Conservation (phyloP, 2,329 filamentous ascomycete genomes). For the Monosporascus ibericus region DNA sequence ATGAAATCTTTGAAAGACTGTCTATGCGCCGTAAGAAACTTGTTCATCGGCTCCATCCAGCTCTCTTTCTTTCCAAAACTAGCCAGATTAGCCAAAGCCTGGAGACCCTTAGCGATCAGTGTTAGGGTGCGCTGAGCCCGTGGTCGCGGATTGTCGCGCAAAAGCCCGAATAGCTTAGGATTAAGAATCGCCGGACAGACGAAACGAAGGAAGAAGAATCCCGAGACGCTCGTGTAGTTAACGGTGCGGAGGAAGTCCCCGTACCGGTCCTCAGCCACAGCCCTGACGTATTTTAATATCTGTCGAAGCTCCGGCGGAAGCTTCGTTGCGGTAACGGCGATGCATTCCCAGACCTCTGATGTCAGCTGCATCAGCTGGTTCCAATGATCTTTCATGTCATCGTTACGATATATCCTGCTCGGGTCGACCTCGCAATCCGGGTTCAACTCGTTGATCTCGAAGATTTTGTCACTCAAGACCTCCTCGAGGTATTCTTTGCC, state of each 20-base stretch:
- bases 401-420: slow-evolving; percentile 58
- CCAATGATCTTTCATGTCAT: slow-evolving; percentile 83
- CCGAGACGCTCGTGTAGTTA: slow-evolving; percentile 88
- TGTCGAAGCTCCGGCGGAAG: slow-evolving; percentile 77
- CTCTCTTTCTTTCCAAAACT: slow-evolving; percentile 90
- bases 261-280: slow-evolving; percentile 90
- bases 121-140: slow-evolving; percentile 84
- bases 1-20: slow-evolving; percentile 81
- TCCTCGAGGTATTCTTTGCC: slow-evolving; percentile 91
- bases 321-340: slow-evolving; percentile 65
- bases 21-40: slow-evolving; percentile 70
- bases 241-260: slow-evolving; percentile 87
- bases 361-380: slow-evolving; percentile 67
- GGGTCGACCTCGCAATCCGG: slow-evolving; percentile 95
- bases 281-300: slow-evolving; percentile 84
- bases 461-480: slow-evolving; percentile 75
- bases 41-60: slow-evolving; percentile 99
- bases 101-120: slow-evolving; percentile 84
- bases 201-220: slow-evolving; percentile 89
- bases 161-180: slow-evolving; percentile 83
- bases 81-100: slow-evolving; percentile 84
- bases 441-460: slow-evolving; percentile 84
- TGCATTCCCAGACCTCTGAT: slow-evolving; percentile 78
- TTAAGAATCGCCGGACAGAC: slow-evolving; percentile 96
- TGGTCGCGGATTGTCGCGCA: slow-evolving; percentile 74